Evolutionary conservation across 768 basidiomycete genomes (phyloP), one percentile per base, ranked within the genome.

Genomic region (Boletus speciosus): DNA sequence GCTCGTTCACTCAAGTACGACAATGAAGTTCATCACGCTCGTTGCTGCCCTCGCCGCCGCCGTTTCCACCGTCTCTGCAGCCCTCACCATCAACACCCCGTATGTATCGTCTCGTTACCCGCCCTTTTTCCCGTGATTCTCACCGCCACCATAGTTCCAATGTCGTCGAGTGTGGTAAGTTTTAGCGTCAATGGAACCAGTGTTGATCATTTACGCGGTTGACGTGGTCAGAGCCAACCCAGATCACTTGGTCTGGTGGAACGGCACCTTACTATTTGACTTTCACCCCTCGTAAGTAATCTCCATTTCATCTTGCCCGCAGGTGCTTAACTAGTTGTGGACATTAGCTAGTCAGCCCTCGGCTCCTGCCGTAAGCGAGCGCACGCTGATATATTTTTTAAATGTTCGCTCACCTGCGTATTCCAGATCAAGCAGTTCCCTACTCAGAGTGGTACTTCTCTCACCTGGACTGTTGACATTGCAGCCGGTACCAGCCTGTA

Each of bases 51-150:
- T 29, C 29, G 57, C 68, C 31, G 64, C 69, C 45, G 46, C 62
- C 19, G 46, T 68, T 11, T 67, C 73, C 39, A 76, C 68, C 67
- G 78, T 61, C 47, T 48, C 73, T 59, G 79, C 58, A 58, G 79
- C 58, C 47, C 61, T 85, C 63, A 82, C 76, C n/a, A 72, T 90
- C 64, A 82, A 89, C 68, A 85, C 86, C 2, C 82, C 86, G 87
- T 88, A 64, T 58, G 86, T 78, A 38, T 56, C 47, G 16, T 53
- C 15, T 4, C 38, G 10, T 27, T 29, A 9, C 29, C 16, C 5
- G 19, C 10, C 29, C 5, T 10, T 63, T 63, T 23, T 21, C 19
- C 14, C 8, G 12, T 2, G 15, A 3, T 51, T 11, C 40, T 58
- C 34, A 60, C 27, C 1, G 23, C 7, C 16, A 35, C 4, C 23